Evolutionary conservation across 306 rosid species (phyloP).

Genomic region (Cicer chorassanicum): DNA sequence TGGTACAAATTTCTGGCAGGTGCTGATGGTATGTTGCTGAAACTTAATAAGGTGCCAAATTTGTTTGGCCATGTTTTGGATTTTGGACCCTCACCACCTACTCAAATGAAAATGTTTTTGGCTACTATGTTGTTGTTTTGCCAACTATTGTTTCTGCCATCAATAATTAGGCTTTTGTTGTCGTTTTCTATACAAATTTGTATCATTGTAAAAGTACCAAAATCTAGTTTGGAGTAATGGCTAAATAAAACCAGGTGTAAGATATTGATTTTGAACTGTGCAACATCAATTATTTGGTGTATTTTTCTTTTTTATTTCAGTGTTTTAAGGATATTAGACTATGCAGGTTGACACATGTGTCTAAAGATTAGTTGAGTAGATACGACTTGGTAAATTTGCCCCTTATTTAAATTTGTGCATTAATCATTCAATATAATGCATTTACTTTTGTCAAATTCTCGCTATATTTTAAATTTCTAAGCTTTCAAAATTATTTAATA

Average conservation of each 20-base stretch:
- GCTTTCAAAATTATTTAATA: no score
- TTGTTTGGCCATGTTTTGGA: constrained; percentile 36
- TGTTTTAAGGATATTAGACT: neutral
- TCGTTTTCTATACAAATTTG: constrained; percentile 35
- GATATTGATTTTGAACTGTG: constrained; percentile 14
- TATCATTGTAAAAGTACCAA: constrained; percentile 17
- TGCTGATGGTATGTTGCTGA: constrained; percentile 38
- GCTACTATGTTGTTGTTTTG: constrained; percentile 35
- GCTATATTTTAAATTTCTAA: no score
- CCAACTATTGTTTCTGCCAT: neutral
- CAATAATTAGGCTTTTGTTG: constrained; percentile 39
- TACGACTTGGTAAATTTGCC: no score
- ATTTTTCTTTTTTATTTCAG: neutral
- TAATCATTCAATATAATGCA: no score
- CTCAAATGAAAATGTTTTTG: neutral
- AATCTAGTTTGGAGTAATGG: constrained; percentile 21
- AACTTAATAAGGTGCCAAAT: constrained; percentile 42
- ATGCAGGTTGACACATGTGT: no score
- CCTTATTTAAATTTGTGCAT: no score
- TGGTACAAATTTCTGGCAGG: constrained; percentile 31
- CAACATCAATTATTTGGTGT: neutral
- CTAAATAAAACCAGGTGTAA: constrained; percentile 30
- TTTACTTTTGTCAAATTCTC: no score
- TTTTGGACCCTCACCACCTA: constrained; percentile 21
- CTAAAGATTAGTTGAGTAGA: no score